Percentiles rank a stretch among this genome's conserved stretches.
phyloP scores from a whole-genome alignment of 2,329 filamentous ascomycete species.

The Cercospora sesami region DNA sequence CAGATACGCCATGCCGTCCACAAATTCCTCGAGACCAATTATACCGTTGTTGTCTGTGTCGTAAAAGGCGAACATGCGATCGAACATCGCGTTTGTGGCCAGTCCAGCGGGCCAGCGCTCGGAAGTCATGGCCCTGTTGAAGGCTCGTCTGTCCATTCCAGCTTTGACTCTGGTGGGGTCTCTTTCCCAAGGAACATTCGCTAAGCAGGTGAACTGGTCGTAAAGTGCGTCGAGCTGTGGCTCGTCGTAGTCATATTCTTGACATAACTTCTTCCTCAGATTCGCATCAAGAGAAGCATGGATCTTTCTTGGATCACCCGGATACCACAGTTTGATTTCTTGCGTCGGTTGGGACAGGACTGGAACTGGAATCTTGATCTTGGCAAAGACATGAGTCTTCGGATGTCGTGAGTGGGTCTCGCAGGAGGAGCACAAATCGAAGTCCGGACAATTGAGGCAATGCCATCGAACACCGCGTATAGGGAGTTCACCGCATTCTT shows the following conservation, averaged over 20 bases:
- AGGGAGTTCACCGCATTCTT: conserved; percentile 80
- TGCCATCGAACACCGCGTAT: conserved; percentile 92
- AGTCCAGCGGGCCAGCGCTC: conserved; percentile 65
- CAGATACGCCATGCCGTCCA: conserved; percentile 72
- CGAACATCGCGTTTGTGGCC: conserved; percentile 85
- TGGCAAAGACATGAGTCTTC: conserved; percentile 95
- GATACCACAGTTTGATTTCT: conserved; percentile 81
- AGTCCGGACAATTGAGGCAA: conserved; percentile 94
- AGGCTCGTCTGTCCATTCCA: conserved; percentile 89
- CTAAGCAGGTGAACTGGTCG: conserved; percentile 96
- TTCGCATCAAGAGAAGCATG: conserved; percentile 65
- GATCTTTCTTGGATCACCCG: conserved; percentile 76
- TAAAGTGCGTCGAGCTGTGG: conserved; percentile 89
- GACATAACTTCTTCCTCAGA: conserved; percentile 62
- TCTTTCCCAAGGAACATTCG: conserved; percentile 77
- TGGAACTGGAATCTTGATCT: conserved; percentile 85
- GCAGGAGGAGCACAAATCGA: conserved; percentile 91
- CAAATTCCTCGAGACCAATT: conserved; percentile 90
- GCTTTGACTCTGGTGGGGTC: conserved; percentile 76
- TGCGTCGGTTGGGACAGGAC: conserved; percentile 76
- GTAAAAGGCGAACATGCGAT: conserved; percentile 96
- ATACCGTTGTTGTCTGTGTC: conserved; percentile 85
- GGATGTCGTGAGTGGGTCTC: conserved; percentile 66
- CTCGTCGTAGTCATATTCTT: conserved; percentile 61
- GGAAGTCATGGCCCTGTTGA: conserved; percentile 79